These are phyloP conservation scores for Helicocarpus griseus DNA, from an alignment of 2,329 filamentous ascomycete species.

Conservation along the genomic window DNA sequence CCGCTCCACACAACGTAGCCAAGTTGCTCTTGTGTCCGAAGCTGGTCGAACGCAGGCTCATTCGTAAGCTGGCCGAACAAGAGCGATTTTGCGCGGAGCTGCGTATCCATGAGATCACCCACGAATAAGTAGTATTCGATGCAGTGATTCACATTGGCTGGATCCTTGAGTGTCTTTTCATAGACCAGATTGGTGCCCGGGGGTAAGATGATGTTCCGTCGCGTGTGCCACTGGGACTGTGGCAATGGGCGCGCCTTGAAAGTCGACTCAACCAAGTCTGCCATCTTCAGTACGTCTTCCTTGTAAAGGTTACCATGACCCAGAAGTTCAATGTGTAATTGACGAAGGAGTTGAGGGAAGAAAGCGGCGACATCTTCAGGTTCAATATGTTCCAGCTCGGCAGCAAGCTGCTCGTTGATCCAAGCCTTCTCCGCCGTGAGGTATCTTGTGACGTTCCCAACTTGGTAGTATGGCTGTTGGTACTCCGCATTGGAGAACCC, in stretches of 20 bases:
- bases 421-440: slow-evolving; percentile 67
- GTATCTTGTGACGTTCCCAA: slow-evolving; percentile 73
- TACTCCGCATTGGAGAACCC: slow-evolving; percentile 79
- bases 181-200: slow-evolving; percentile 76
- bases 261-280: slow-evolving; percentile 68
- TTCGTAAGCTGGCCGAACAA: slow-evolving; percentile 84
- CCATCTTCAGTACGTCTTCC: slow-evolving; percentile 80
- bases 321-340: slow-evolving; percentile 79
- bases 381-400: slow-evolving; percentile 65
- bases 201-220: slow-evolving; percentile 67
- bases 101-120: slow-evolving; percentile 59
- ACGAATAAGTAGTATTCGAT: slow-evolving; percentile 69
- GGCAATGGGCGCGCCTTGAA: slow-evolving; percentile 67
- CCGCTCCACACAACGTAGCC: slow-evolving; percentile 94
- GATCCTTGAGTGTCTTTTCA: slow-evolving; percentile 69
- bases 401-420: slow-evolving; percentile 68
- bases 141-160: slow-evolving; percentile 80
- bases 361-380: slow-evolving; percentile 66
- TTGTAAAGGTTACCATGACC: slow-evolving; percentile 91
- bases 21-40: slow-evolving; percentile 93
- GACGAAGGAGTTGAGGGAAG: slow-evolving; percentile 67
- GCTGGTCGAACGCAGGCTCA: slow-evolving; percentile 87
- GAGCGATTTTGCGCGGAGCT: slow-evolving; percentile 63
- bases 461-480: slow-evolving; percentile 80
- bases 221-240: slow-evolving; percentile 67